Conservation (phyloP, 768 basidiomycete species). For the Termitomyces sp. region DNA sequence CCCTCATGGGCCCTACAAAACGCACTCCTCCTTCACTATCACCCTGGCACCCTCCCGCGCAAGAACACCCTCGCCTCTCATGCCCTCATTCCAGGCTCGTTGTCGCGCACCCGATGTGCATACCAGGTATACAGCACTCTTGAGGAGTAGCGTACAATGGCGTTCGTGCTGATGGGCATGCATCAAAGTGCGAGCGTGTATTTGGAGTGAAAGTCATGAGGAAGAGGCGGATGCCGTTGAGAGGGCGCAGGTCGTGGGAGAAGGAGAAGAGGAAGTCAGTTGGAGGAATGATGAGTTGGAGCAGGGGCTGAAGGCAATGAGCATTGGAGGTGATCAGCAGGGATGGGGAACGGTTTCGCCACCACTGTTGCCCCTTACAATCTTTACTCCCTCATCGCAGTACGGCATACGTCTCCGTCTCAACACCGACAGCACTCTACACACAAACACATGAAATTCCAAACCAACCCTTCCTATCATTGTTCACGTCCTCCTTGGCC, state of each 20-base stretch:
- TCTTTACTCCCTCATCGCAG: conserved; percentile 17
- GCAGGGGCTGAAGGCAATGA: conserved; percentile 10
- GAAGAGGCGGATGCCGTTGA: conserved; percentile 29
- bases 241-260: conserved; percentile 54
- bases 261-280: conserved; percentile 44
- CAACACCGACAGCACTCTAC: conserved; percentile 13
- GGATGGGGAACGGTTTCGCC: conserved; percentile 15
- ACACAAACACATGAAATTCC: conserved; percentile 14
- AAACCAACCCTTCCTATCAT: conserved; percentile 5
- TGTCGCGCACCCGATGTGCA: no score
- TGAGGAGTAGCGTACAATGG: no score
- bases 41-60: no score
- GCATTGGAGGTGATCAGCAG: conserved; percentile 11
- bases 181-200: no score
- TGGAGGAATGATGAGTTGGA: conserved; percentile 2
- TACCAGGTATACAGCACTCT: no score
- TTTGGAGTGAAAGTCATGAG: no score
- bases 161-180: no score
- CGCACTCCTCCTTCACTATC: no score
- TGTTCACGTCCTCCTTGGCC: conserved; percentile 10
- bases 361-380: conserved; percentile 12
- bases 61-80: no score
- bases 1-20: no score
- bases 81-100: no score
- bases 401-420: conserved; percentile 17